Evolutionary conservation across 495 filamentous ascomycete genomes (phyloP), one percentile per base, ranked within the genome.

Genomic region (Penicillium subrubescens): DNA sequence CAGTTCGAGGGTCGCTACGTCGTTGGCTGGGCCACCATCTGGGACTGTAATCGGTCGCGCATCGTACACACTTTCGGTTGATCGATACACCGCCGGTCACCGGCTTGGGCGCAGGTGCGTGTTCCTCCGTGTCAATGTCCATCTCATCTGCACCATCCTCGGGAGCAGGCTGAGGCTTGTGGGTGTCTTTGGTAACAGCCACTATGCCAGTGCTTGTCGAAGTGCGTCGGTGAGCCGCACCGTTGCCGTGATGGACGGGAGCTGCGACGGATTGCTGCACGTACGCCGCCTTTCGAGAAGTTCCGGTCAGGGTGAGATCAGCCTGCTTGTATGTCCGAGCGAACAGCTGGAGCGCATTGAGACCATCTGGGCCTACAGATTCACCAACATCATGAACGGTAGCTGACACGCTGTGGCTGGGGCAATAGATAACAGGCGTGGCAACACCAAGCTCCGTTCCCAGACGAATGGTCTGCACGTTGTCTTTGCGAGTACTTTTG

Each of bases 311-410:
- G 19, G 90, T 86, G 23, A 94, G 83, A 68, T 99, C 95, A 21
- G 94, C 93, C 74, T 98, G 94, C 78, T 98, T 99, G 82, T 92
- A 97, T 46, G 90, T 93, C 57, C 86, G 86, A 29, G 88, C 90
- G 71, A 90, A 99, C 12, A 94, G 82, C 73, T 97, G 93, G 19
- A 99, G 79, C 17, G 91, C 94, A 63, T 88, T 96, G 67, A 83
- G 67, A 63, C 78, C 78, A 64, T 81, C 70, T 69, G 77, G 73
- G 61, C 88, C 87, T 8, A 88, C 84, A 33, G 82, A 71, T 60
- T 99, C 93, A 65, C 89, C 82, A 76, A 97, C 89, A 2, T 79
- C 85, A 75, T 98, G 93, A 17, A 95, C 78, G 56, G 79, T 83
- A 2, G 86, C 82, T 68, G 94, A 90, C 52, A 86, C 80, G 19